Base-by-base conservation (phyloP, 352 stramenopile species). In the Phytophthora litchii region DNA sequence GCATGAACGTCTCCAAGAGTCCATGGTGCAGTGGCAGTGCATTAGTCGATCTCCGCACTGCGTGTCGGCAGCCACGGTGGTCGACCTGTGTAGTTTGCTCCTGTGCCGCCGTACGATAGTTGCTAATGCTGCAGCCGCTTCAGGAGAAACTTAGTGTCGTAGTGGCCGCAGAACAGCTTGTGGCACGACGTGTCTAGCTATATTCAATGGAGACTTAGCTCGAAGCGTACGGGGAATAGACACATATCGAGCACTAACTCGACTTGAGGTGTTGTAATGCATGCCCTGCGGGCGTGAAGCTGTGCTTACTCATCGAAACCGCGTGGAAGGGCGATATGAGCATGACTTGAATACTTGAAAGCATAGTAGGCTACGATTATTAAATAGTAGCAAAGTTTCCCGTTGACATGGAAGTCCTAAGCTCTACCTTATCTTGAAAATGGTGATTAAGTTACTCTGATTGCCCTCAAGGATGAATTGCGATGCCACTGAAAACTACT, bases 51-150 rank as follows among this genome's bases (percentile, higher is more conserved):
- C 49, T 20, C 12, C 29, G 11, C 29, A 13, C 12, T 50, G 25
- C 17, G 27, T 35, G 42, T 38, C 19, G 43, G 32, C 31, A 38
- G 19, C 47, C 35, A 10, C 34, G 29, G 44, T 40, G 27, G 16
- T 51, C 14, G 23, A n/a, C 12, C n/a, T 10, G 37, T 42, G 38
- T 36, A 14, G 45, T 59, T 55, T 41, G 23, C 14, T 57, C 14
- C 11, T 13, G 4, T 42, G 23, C 31, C 11, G 4, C 37, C 29
- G 17, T 41, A 12, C 32, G 21, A 40, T 29, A 44, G 16, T 64
- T 66, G 58, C 60, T 63, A 64, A 64, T 9, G 40, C 53, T 59
- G 19, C 60, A 64, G 54, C 54, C 53, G 54, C 35, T 64, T 20
- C 25, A 56, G 37, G 17, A 57, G 47, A 66, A 70, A 23, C 38